phyloP scores from a whole-genome alignment of 306 rosid genomes.

The Adenanthera pavonina region DNA sequence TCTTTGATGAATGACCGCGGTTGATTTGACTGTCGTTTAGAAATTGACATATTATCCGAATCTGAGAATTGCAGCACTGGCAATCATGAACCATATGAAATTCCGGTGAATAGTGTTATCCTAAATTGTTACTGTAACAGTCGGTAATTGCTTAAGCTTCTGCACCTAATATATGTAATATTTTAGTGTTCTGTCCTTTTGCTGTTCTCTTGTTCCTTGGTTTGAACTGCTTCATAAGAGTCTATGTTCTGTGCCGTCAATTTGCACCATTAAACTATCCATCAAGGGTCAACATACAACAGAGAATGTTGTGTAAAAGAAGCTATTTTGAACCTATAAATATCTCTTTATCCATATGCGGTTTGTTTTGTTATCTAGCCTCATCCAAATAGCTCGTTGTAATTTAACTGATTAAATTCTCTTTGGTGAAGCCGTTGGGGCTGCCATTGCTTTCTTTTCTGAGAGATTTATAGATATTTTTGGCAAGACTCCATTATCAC shows the following conservation, averaged over 20 bases:
- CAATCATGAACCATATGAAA: slow-evolving; percentile 2
- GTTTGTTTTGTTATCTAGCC: neutral
- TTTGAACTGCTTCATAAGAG: neutral
- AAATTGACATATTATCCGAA: slow-evolving; percentile 23
- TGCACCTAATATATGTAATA: neutral
- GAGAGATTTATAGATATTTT: neutral
- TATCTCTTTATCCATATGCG: neutral
- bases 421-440: neutral
- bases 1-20: slow-evolving; percentile 4
- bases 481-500: slow-evolving; percentile 19
- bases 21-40: slow-evolving; percentile 17
- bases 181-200: slow-evolving; percentile 9
- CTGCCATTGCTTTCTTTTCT: slow-evolving; percentile 15
- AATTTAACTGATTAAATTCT: neutral
- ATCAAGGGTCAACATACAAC: neutral
- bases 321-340: neutral
- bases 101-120: neutral
- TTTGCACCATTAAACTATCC: neutral
- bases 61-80: neutral
- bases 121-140: neutral
- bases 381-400: neutral
- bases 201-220: slow-evolving; percentile 1
- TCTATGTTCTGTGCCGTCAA: neutral
- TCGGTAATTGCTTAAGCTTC: neutral
- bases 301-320: neutral